Evolutionary conservation across 2,329 filamentous ascomycete genomes (phyloP).

Genomic region (Hypomyces rosellus): DNA sequence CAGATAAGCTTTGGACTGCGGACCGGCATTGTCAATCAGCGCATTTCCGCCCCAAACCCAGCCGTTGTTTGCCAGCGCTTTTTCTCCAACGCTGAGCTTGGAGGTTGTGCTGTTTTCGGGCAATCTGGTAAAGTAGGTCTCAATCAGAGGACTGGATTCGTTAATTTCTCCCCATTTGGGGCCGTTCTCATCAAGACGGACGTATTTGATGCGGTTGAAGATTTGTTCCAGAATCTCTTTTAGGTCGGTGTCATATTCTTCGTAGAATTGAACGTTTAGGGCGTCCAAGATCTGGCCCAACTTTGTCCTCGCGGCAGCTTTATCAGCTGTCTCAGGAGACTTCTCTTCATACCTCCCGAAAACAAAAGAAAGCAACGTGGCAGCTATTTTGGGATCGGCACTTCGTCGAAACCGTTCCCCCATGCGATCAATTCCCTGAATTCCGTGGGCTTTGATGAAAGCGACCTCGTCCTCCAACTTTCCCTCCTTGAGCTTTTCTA

Average conservation of each 20-base stretch:
- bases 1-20: conserved; percentile 87
- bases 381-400: conserved; percentile 63
- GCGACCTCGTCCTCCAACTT: conserved; percentile 47
- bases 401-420: conserved; percentile 71
- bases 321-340: conserved; percentile 36
- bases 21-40: conserved; percentile 86
- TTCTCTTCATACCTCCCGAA: conserved; percentile 58
- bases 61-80: conserved; percentile 89
- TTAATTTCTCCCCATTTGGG: conserved; percentile 79
- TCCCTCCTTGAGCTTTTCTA: conserved; percentile 43
- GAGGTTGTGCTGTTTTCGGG: conserved; percentile 71
- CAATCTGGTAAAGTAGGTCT: conserved; percentile 90
- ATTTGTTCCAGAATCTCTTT: conserved; percentile 82
- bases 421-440: conserved; percentile 66
- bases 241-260: conserved; percentile 82
- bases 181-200: conserved; percentile 85
- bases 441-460: conserved; percentile 62
- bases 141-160: conserved; percentile 72
- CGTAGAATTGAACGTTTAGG: conserved; percentile 81
- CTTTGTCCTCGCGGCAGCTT: conserved; percentile 46
- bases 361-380: conserved; percentile 41
- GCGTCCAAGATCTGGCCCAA: conserved; percentile 66
- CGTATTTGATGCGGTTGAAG: conserved; percentile 91
- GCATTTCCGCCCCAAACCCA: conserved; percentile 99
- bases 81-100: conserved; percentile 66